A percentile compares a stretch with the other conserved stretches of the same genome.
These are phyloP conservation scores for Suillus subluteus DNA, from an alignment of 768 basidiomycete species.

Conservation along the genomic window DNA sequence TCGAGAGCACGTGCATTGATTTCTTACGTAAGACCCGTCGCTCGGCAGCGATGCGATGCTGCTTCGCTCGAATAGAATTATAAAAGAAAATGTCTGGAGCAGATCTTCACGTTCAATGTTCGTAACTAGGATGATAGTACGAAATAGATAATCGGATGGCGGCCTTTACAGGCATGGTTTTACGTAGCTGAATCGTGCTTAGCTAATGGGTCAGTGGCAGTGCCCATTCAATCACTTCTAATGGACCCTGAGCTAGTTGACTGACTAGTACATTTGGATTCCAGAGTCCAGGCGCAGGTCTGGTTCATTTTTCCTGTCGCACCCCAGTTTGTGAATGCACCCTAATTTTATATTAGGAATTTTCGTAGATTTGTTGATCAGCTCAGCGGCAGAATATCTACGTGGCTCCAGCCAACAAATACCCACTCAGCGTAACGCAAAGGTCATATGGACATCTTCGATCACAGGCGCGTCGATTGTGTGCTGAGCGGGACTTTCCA, in stretches of 20 bases:
- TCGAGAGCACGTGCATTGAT: slow-evolving; percentile 30
- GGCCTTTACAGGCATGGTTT: too few species aligned
- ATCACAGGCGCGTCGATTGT: slow-evolving; percentile 40
- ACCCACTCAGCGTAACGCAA: background rate
- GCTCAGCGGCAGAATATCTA: background rate
- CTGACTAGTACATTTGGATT: background rate
- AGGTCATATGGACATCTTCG: slow-evolving; percentile 39
- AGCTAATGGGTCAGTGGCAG: slow-evolving; percentile 1
- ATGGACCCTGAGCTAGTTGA: slow-evolving; percentile 17
- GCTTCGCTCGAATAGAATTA: too few species aligned
- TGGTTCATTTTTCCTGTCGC: background rate
- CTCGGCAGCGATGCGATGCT: too few species aligned
- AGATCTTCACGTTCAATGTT: too few species aligned
- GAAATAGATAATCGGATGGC: too few species aligned
- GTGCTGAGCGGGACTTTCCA: slow-evolving; percentile 19
- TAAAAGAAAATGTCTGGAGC: too few species aligned
- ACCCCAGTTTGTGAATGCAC: background rate
- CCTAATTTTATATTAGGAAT: background rate
- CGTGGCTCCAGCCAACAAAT: background rate
- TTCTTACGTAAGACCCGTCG: slow-evolving; percentile 18
- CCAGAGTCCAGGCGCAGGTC: background rate
- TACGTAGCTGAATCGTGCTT: background rate
- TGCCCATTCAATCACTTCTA: background rate
- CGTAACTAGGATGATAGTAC: too few species aligned
- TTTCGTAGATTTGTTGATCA: background rate